Evolutionary conservation across 768 basidiomycete species (phyloP).

Genomic region (Boletellus ananas): DNA sequence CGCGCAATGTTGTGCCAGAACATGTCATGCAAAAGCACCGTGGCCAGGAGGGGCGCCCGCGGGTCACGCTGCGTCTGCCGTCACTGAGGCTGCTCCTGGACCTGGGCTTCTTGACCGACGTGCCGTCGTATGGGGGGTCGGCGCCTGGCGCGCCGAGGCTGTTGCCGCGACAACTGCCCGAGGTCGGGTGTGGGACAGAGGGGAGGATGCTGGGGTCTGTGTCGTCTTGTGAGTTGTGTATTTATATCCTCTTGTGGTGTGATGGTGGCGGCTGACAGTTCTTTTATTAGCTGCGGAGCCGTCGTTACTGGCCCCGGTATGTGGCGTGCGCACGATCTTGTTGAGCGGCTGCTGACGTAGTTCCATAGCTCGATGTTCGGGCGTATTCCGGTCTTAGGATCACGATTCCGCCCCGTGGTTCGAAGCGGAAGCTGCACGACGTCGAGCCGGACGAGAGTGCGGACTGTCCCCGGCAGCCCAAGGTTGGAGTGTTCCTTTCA

Average conservation of each 20-base stretch:
- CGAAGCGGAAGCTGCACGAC: constrained; percentile 26
- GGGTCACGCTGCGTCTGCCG: constrained; percentile 9
- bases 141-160: constrained; percentile 27
- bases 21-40: neutral
- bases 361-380: neutral
- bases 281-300: constrained; percentile 7
- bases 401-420: constrained; percentile 16
- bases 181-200: constrained; percentile 18
- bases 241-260: neutral
- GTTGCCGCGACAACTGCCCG: constrained; percentile 22
- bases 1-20: constrained; percentile 4
- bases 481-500: constrained; percentile 10
- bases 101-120: neutral
- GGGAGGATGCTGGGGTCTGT: constrained; percentile 8
- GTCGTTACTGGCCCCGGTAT: constrained; percentile 15
- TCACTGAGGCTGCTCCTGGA: constrained; percentile 6
- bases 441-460: constrained; percentile 1
- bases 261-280: neutral
- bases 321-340: neutral
- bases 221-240: constrained; percentile 12
- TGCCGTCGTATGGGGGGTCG: neutral
- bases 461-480: constrained; percentile 8
- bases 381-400: constrained; percentile 23
- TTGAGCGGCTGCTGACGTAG: neutral
- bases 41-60: neutral